Conservation (phyloP, 2,329 filamentous ascomycete genomes). For the Claviceps sp. region DNA sequence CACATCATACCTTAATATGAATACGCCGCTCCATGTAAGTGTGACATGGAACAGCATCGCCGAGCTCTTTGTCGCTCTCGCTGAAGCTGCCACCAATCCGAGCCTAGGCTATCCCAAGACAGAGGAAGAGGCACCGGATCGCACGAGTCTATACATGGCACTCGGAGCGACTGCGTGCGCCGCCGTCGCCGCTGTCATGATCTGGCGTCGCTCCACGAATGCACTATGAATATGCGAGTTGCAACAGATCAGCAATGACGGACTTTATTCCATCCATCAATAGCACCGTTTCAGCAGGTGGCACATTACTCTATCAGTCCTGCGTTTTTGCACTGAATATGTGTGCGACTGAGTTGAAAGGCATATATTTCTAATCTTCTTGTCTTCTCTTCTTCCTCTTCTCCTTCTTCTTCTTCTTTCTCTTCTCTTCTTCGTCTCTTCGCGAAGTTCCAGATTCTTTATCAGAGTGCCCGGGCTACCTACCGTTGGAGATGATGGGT, state of each 20-base stretch:
- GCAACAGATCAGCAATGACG: neutral
- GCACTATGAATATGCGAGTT: conserved; percentile 17
- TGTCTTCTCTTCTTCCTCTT: neutral
- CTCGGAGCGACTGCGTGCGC: conserved; percentile 59
- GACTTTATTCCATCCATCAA: neutral
- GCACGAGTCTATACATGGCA: conserved; percentile 75
- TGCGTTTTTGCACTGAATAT: neutral
- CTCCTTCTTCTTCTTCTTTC: neutral
- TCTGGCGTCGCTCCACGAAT: conserved; percentile 46
- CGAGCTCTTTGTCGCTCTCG: conserved; percentile 83
- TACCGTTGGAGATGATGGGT: neutral
- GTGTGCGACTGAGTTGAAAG: neutral
- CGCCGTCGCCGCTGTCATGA: conserved; percentile 49
- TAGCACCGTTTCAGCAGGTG: neutral
- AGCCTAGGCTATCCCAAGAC: conserved; percentile 79
- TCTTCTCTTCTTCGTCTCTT: neutral
- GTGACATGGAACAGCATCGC: conserved; percentile 89
- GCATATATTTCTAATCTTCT: neutral
- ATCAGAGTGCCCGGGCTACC: neutral
- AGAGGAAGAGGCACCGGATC: conserved; percentile 73
- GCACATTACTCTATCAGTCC: conserved; percentile 3
- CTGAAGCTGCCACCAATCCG: conserved; percentile 83
- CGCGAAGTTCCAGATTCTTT: neutral
- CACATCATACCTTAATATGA: conserved; percentile 73
- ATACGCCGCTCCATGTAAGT: conserved; percentile 83